Conservation (phyloP, 2,329 filamentous ascomycete species). For the Claviceps pusilla region DNA sequence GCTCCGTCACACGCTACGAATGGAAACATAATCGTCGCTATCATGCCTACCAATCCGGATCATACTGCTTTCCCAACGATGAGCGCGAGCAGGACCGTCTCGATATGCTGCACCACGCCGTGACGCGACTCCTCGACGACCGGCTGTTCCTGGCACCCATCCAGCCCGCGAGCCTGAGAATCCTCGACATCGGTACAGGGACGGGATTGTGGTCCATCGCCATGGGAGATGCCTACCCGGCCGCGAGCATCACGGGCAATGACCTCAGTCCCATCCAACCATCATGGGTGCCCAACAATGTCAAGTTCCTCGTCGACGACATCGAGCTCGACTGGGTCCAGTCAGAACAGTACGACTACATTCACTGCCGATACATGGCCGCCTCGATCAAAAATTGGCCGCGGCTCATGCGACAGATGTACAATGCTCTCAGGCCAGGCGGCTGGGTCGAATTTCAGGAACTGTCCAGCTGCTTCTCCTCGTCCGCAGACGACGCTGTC, state of each 20-base stretch:
- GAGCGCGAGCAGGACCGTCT: conserved; percentile 24
- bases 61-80: conserved; percentile 24
- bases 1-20: conserved; percentile 20
- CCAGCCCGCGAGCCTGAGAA: conserved; percentile 20
- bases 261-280: conserved; percentile 30
- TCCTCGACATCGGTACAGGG: conserved; percentile 31
- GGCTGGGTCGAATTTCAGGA: conserved; percentile 34
- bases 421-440: conserved; percentile 27
- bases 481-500: conserved; percentile 19
- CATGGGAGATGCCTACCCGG: conserved; percentile 22
- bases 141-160: conserved; percentile 23
- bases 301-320: conserved; percentile 44
- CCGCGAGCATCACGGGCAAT: conserved; percentile 22
- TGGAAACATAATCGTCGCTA: conserved; percentile 28
- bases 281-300: conserved; percentile 38
- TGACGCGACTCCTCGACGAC: conserved; percentile 17
- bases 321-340: conserved; percentile 38
- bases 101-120: conserved; percentile 24
- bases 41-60: conserved; percentile 22
- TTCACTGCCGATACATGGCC: conserved; percentile 21
- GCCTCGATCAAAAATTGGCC: conserved; percentile 20
- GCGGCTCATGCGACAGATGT: conserved; percentile 11
- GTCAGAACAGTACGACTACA: conserved; percentile 15
- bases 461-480: conserved; percentile 20
- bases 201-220: conserved; percentile 34